These are phyloP conservation scores for Medicago arabica DNA, from an alignment of 306 rosid genomes.

Conservation along the genomic window DNA sequence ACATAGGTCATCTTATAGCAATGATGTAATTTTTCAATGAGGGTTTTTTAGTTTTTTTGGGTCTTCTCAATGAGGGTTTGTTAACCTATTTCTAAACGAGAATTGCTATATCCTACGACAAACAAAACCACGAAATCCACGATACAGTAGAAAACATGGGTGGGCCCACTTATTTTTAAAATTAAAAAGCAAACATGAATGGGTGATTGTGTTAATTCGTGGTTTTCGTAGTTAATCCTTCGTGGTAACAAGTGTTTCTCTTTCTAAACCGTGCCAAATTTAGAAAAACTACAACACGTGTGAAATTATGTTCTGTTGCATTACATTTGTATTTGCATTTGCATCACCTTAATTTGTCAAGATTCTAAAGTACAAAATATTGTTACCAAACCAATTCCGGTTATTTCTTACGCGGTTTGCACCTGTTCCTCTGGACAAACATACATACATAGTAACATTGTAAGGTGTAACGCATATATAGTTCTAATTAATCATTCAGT, in stretches of 20 bases:
- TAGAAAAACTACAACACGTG: neutral
- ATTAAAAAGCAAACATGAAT: too few species aligned
- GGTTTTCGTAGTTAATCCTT: too few species aligned
- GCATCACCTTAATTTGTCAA: slow-evolving; percentile 20
- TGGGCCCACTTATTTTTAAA: too few species aligned
- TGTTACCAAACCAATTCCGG: neutral
- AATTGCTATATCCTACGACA: too few species aligned
- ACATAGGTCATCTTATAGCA: neutral
- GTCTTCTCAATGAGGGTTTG: too few species aligned
- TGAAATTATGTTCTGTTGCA: neutral
- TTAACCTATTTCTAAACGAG: too few species aligned
- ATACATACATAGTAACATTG: slow-evolving; percentile 12
- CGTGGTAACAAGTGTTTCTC: too few species aligned
- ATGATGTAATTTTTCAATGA: slow-evolving; percentile 40
- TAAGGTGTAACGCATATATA: slow-evolving; percentile 56
- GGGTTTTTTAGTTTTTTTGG: slow-evolving; percentile 59
- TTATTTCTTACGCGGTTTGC: slow-evolving; percentile 8
- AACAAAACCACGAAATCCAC: too few species aligned
- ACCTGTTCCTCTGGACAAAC: neutral
- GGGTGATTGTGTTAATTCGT: too few species aligned
- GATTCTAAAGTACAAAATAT: slow-evolving; percentile 15
- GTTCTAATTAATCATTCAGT: slow-evolving; percentile 39
- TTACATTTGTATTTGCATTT: neutral
- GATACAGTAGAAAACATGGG: too few species aligned
- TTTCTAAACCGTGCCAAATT: slow-evolving; percentile 45